Percentiles rank a stretch among this genome's conserved stretches.
Evolutionary conservation across 1,284 basidiomycete species (phyloP).

Genomic region (Phenoliferia sp.): DNA sequence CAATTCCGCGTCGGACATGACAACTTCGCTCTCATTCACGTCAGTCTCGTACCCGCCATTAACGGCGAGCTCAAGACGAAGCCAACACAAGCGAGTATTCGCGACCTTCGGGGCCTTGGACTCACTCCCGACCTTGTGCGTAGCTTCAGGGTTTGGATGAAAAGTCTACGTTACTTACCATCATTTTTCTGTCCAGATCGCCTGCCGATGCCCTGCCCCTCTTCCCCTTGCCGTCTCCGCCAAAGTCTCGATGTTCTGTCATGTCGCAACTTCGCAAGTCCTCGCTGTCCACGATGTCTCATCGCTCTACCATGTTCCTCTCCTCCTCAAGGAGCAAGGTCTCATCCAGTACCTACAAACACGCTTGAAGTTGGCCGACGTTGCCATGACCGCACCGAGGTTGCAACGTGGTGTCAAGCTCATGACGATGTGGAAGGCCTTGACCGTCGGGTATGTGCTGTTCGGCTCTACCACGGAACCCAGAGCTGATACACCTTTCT

Average conservation of each 20-base stretch:
- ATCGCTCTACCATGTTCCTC: slow-evolving; percentile 95
- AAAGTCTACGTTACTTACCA: neutral
- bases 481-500: neutral
- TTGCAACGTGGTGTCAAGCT: slow-evolving; percentile 61
- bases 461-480: neutral
- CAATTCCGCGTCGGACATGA: slow-evolving; percentile 96
- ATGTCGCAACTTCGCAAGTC: slow-evolving; percentile 88
- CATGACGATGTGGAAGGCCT: slow-evolving; percentile 69
- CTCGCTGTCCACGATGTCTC: slow-evolving; percentile 94
- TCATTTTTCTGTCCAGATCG: slow-evolving; percentile 57
- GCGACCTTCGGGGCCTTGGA: slow-evolving; percentile 88
- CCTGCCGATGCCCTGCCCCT: slow-evolving; percentile 67
- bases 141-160: slow-evolving; percentile 14
- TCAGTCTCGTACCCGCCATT: slow-evolving; percentile 96
- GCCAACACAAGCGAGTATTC: slow-evolving; percentile 94
- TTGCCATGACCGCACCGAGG: slow-evolving; percentile 57
- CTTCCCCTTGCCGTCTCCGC: slow-evolving; percentile 80
- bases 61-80: slow-evolving; percentile 99
- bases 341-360: slow-evolving; percentile 80
- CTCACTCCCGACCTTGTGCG: slow-evolving; percentile 84
- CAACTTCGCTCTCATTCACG: slow-evolving; percentile 96
- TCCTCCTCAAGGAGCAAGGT: slow-evolving; percentile 87
- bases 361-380: slow-evolving; percentile 65
- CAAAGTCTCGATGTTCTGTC: slow-evolving; percentile 99
- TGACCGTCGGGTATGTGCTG: slow-evolving; percentile 63